phyloP scores from a whole-genome alignment of 2,329 filamentous ascomycete species.

The Microsporum canis region DNA sequence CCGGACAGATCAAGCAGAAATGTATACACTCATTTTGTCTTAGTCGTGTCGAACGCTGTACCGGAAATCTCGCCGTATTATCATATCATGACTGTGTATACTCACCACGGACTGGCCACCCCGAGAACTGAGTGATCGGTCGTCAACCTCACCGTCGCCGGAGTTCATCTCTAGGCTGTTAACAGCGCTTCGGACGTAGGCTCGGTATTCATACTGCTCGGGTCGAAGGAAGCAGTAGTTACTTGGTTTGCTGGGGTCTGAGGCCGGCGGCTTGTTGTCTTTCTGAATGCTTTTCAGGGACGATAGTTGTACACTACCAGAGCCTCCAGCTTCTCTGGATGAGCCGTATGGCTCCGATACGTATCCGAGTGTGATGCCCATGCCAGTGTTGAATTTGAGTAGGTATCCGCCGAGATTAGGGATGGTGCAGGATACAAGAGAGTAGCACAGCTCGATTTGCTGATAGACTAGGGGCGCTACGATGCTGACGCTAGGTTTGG shows the following conservation, averaged over 20 bases:
- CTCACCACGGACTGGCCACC: neutral
- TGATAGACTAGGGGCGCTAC: neutral
- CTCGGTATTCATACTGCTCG: neutral
- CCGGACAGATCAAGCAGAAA: neutral
- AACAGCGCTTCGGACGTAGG: neutral
- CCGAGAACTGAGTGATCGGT: neutral
- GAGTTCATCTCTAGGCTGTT: neutral
- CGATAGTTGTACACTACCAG: neutral
- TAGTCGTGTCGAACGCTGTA: neutral
- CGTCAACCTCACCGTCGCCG: neutral
- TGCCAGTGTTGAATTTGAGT: neutral
- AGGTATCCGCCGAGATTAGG: neutral
- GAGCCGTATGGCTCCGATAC: neutral
- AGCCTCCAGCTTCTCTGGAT: neutral
- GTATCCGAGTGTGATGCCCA: neutral
- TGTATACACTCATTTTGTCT: neutral
- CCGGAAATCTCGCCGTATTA: neutral
- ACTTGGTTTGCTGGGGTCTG: neutral
- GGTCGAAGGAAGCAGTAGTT: conserved; percentile 1
- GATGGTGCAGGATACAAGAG: neutral
- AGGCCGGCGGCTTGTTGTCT: neutral
- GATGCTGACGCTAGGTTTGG: neutral
- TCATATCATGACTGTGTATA: conserved; percentile 2
- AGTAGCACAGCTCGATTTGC: neutral
- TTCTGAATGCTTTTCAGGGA: neutral